Conservation (phyloP, 305 asterid species). For the Fraxinus latifolia region DNA sequence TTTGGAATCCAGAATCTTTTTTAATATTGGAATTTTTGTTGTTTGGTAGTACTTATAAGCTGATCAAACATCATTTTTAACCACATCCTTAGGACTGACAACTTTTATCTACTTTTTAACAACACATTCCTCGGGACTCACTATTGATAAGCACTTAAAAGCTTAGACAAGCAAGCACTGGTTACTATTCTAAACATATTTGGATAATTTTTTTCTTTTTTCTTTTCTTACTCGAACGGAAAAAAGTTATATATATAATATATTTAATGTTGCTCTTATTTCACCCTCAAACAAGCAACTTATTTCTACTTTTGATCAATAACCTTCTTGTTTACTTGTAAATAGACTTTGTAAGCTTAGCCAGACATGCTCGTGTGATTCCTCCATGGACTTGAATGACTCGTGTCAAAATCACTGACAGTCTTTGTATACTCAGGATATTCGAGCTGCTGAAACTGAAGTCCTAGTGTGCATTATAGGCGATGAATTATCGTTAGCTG, state of each 20-base stretch:
- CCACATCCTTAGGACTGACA: not conserved
- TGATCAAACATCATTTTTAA: not conserved
- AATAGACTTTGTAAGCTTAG: not conserved
- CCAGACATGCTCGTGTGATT: not conserved
- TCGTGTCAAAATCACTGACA: not conserved
- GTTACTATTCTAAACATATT: not conserved
- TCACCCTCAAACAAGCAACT: not conserved
- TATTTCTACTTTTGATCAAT: not conserved
- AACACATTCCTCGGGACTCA: not conserved
- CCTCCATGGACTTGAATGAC: not conserved
- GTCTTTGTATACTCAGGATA: constrained; percentile 36
- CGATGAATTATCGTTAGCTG: constrained; percentile 65
- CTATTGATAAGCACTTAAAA: not conserved
- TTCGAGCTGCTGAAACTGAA: constrained; percentile 79
- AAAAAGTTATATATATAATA: not conserved
- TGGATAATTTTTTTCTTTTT: not conserved
- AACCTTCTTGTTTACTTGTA: not conserved
- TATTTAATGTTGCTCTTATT: not conserved
- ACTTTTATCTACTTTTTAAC: not conserved
- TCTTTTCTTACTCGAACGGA: not conserved
- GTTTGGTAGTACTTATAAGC: not conserved
- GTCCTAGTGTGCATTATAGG: constrained; percentile 81
- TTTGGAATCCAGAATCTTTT: not conserved
- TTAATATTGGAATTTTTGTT: not conserved
- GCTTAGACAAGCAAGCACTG: not conserved